Evolutionary conservation across 306 rosid species (phyloP), one percentile per base, ranked within the genome.

Genomic region (Sesbania bispinosa): DNA sequence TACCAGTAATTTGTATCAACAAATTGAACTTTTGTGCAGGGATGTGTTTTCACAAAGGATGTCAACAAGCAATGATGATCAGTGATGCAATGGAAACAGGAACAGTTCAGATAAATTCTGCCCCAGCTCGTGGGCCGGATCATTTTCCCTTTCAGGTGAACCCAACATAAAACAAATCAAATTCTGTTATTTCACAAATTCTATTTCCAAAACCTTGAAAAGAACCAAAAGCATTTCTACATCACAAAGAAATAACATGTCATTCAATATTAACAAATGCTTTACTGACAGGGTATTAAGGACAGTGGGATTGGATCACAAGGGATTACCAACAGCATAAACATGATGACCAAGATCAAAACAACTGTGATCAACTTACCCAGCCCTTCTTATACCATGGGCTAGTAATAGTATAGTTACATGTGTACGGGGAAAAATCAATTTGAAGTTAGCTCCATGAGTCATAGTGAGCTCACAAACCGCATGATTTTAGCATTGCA

Each of bases 261-360:
- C n/a, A 27, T 62, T 19, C 48, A 39, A 53, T 26, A 23, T 46
- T 60, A 72, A 71, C 38, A 53, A 41, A 63, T 76, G 58, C n/a
- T 67, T 35, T 4, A 23, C 0, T 57, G 36, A 69, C 96, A 94
- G 99, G 99, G 99, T 19, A 86, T 94, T 57, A 94, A 78, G 77
- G 99, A 94, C 75, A 94, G 99, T 81, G 99, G 99, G 51, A 95
- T 91, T 73, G 99, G 99, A 71, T 95, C 99, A 14, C 99, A 95
- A 80, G 99, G 97, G 46, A 88, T 91, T 55, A 91, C 99, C 38
- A 95, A 95, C 90, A 95, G 99, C 84, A 91, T 95, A 69, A 75
- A 86, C 96, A 95, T 95, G 99, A 95, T 91, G 99, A 95, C 96
- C 43, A 91, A 91, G 83, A 65, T 88, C 74, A 95, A 95, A 92